Base-by-base conservation (phyloP, 2,329 filamentous ascomycete species). In the Pyricularia pennisetigena region DNA sequence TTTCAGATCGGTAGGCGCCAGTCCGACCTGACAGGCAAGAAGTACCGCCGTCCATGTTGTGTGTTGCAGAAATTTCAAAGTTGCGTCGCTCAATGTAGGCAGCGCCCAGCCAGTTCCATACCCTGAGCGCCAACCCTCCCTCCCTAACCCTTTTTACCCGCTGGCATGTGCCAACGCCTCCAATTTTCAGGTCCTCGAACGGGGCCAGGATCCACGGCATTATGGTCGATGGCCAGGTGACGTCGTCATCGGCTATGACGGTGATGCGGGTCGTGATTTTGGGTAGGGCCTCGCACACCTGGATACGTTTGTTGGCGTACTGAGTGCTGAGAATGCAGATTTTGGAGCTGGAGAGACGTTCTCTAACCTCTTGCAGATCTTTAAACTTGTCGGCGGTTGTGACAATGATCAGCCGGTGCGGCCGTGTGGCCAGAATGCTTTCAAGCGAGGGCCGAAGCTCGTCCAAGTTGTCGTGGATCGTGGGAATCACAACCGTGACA, bases 21-120 rank as follows among this genome's bases (percentile, higher is more conserved):
- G 94, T 97, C 62, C 94, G 90, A 69, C 94, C 94, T 64, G 94
- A 97, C 83, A 98, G 92, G 82, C 94, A 98, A 12, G 94, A 96
- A n/a, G 96, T 90, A 59, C 94, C 94, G 69, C 94, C 94, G 76
- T 98, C 94, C 67, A 97, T 90, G 80, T 94, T 92, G 77, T 96
- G 94, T 68, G 94, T 97, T 35, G 94, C 94, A 65, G 94, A 96
- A 76, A 96, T 97, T 79, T 98, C 94, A 77, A 97, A 98, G 79
- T 97, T 98, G 70, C 94, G 89, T 69, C 94, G 88, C 78, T 97
- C 92, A 71, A 98, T 90, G 78, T 98, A 98, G 67, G 94, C 88
- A 26, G 93, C 92, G 6, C 94, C 94, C 24, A 98, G 85, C 84
- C 94, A 97, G 76, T 94, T 94, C 88, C 89, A 97, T 71, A 92